These are phyloP conservation scores for Botrytis deweyae DNA, from an alignment of 2,329 filamentous ascomycete genomes.

Conservation along the genomic window DNA sequence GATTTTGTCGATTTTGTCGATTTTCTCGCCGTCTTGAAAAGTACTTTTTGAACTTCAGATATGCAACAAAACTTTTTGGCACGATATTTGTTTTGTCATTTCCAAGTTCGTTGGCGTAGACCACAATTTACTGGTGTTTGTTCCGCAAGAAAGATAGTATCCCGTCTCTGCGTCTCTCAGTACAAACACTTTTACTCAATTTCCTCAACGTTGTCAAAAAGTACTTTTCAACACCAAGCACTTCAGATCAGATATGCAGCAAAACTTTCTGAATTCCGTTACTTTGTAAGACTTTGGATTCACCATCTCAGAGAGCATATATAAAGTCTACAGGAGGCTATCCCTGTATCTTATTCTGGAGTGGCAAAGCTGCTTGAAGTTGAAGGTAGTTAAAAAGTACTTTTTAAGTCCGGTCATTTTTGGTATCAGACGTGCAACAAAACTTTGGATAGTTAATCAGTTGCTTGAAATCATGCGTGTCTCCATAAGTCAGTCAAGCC, in stretches of 20 bases:
- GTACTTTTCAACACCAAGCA: background rate
- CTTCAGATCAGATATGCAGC: background rate
- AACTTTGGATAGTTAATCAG: background rate
- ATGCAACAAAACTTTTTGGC: background rate
- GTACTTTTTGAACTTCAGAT: too few species aligned
- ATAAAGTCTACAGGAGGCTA: rapidly evolving
- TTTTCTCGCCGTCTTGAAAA: too few species aligned
- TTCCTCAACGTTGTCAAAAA: background rate
- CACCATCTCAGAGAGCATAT: rapidly evolving
- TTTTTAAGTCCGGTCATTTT: rapidly evolving
- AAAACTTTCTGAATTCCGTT: background rate
- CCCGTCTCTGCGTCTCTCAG: too few species aligned
- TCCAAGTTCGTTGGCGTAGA: too few species aligned
- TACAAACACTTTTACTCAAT: background rate
- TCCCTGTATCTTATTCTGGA: background rate
- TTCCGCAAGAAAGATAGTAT: background rate
- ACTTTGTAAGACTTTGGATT: background rate
- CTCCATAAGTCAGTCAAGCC: too few species aligned
- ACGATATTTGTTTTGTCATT: too few species aligned
- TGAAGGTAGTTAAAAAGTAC: background rate
- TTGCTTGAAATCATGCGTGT: too few species aligned
- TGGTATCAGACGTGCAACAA: background rate
- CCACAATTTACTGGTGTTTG: too few species aligned
- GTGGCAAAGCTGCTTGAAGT: background rate
- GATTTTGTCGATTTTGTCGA: too few species aligned